A percentile compares a stretch with the other conserved stretches of the same genome.
Conservation (phyloP, 2,329 filamentous ascomycete species). For the Penicillium paneum region DNA sequence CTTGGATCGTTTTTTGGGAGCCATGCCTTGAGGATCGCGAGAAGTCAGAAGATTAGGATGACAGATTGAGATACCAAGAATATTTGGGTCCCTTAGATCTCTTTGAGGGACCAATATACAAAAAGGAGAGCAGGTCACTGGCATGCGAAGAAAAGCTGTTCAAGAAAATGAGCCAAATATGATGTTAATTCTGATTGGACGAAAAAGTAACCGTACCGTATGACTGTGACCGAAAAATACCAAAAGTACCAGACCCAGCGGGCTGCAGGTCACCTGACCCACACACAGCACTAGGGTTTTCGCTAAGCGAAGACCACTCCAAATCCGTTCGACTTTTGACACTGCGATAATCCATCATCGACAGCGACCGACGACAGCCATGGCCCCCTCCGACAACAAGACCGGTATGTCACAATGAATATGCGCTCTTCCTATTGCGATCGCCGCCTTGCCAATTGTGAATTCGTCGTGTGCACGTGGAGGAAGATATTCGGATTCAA, state of each 20-base stretch:
- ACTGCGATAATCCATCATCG: slow-evolving; percentile 44
- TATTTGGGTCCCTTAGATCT: background rate
- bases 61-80: no score
- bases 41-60: background rate
- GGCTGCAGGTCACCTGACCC: slow-evolving; percentile 36
- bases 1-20: slow-evolving; percentile 33
- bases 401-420: slow-evolving; percentile 40
- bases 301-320: slow-evolving; percentile 40
- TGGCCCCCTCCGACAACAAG: slow-evolving; percentile 48
- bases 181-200: slow-evolving; percentile 2
- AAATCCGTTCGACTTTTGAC: slow-evolving; percentile 40
- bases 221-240: background rate
- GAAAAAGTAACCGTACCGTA: slow-evolving; percentile 1
- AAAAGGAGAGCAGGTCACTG: background rate
- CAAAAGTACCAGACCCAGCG: slow-evolving; percentile 10
- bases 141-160: background rate
- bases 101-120: background rate
- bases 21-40: slow-evolving; percentile 18
- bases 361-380: slow-evolving; percentile 45
- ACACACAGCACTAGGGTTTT: slow-evolving; percentile 42
- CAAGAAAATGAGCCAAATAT: slow-evolving; percentile 2
- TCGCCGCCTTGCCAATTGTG: slow-evolving; percentile 29
- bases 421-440: slow-evolving; percentile 38
- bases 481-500: slow-evolving; percentile 5
- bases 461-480: slow-evolving; percentile 17